Conservation (phyloP, 495 filamentous ascomycete species). For the Penicillium subrubescens region DNA sequence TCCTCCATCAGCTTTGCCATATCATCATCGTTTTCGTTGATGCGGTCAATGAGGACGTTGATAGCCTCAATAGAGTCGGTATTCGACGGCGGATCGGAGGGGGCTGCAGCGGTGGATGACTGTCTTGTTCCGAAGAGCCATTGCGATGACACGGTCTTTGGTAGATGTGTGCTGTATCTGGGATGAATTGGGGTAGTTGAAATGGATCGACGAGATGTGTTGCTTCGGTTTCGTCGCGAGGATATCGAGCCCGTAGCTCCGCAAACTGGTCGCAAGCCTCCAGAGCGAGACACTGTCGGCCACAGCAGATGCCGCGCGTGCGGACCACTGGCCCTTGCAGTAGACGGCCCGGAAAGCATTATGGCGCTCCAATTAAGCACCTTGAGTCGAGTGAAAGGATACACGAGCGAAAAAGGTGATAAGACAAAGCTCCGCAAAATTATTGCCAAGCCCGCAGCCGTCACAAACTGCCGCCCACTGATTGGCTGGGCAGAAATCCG, state of each 20-base stretch:
- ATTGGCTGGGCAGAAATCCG: slow-evolving; percentile 32
- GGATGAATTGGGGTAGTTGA: slow-evolving; percentile 2
- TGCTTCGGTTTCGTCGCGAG: slow-evolving; percentile 19
- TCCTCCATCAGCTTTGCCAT: slow-evolving; percentile 41
- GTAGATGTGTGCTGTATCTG: not conserved
- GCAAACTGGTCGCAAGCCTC: slow-evolving; percentile 32
- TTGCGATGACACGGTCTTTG: not conserved
- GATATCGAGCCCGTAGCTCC: slow-evolving; percentile 28
- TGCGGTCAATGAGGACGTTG: slow-evolving; percentile 42
- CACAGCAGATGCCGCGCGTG: slow-evolving; percentile 33
- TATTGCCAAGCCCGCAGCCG: slow-evolving; percentile 35
- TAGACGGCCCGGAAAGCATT: slow-evolving; percentile 42
- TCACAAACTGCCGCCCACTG: slow-evolving; percentile 30
- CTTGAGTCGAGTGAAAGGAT: slow-evolving; percentile 2
- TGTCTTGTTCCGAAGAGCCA: slow-evolving; percentile 21
- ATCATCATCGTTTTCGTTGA: slow-evolving; percentile 39
- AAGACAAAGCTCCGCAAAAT: slow-evolving; percentile 31
- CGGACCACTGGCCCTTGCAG: slow-evolving; percentile 32
- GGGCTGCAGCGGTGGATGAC: slow-evolving; percentile 29
- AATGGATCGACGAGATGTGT: slow-evolving; percentile 12
- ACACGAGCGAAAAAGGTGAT: slow-evolving; percentile 22
- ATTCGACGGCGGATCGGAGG: slow-evolving; percentile 19
- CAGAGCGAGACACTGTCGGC: slow-evolving; percentile 20
- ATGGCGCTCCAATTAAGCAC: slow-evolving; percentile 16
- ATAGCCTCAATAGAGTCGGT: slow-evolving; percentile 27